A percentile compares a stretch with the other conserved stretches of the same genome.
Conservation (phyloP, 2,329 filamentous ascomycete genomes). For the Alternaria burnsii region DNA sequence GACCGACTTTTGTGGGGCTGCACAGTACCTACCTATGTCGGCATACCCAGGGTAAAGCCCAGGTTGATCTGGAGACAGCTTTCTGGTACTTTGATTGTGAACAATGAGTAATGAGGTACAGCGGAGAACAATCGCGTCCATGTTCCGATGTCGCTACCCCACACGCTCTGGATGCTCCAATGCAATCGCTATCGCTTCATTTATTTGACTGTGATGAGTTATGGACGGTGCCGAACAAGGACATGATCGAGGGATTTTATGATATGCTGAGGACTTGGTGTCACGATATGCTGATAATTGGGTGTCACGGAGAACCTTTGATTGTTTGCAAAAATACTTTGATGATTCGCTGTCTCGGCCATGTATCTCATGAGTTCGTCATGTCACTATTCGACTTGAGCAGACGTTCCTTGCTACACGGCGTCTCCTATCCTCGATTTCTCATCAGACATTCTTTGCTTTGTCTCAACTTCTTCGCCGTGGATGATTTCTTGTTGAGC, state of each 20-base stretch:
- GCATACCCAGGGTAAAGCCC: not conserved
- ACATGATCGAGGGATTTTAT: not conserved
- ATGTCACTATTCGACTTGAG: not conserved
- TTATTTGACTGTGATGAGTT: not conserved
- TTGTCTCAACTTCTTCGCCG: not conserved
- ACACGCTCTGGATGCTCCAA: not conserved
- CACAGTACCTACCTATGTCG: slow-evolving; percentile 4
- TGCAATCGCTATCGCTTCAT: not conserved
- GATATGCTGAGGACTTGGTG: not conserved
- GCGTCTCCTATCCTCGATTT: not conserved
- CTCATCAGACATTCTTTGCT: not conserved
- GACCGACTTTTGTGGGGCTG: slow-evolving; percentile 8
- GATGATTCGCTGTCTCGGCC: not conserved
- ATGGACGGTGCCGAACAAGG: not conserved
- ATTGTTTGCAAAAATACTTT: not conserved
- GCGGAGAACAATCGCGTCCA: not conserved
- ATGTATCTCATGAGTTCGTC: not conserved
- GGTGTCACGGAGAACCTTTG: not conserved
- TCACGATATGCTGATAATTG: not conserved
- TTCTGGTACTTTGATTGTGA: not conserved
- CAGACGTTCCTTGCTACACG: not conserved
- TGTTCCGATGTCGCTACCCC: not conserved
- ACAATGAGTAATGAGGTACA: not conserved
- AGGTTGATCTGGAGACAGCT: not conserved
- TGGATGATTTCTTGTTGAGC: not conserved